These are phyloP conservation scores for Penicillium brasilianum DNA, from an alignment of 2,329 filamentous ascomycete genomes.

Conservation along the genomic window DNA sequence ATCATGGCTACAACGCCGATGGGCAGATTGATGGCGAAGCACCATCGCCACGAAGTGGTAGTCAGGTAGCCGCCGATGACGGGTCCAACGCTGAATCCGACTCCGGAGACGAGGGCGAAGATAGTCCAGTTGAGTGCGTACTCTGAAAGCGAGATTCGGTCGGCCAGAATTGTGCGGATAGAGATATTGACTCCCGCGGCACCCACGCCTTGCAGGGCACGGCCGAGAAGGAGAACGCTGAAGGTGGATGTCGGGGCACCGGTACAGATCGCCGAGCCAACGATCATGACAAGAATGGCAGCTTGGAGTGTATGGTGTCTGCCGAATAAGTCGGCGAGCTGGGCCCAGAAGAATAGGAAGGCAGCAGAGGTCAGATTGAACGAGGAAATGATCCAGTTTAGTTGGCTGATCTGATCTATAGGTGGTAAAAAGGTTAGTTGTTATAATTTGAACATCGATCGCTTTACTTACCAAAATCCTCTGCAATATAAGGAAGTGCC, in stretches of 20 bases:
- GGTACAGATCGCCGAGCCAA: conserved; percentile 67
- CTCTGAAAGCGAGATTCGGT: conserved; percentile 66
- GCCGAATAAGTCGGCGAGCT: conserved; percentile 69
- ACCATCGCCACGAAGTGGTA: conserved; percentile 24
- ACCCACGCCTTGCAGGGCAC: conserved; percentile 66
- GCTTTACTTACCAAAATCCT: conserved; percentile 61
- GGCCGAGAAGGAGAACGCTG: conserved; percentile 65
- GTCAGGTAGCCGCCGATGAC: conserved; percentile 28
- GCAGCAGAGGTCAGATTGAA: conserved; percentile 71
- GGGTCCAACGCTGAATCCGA: conserved; percentile 51
- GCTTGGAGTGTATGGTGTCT: conserved; percentile 64
- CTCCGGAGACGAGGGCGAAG: conserved; percentile 64
- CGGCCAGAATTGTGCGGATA: conserved; percentile 67
- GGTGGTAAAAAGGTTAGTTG: not conserved
- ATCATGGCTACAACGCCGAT: conserved; percentile 17
- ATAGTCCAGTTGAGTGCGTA: conserved; percentile 67
- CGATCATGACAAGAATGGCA: conserved; percentile 61
- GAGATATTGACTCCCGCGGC: conserved; percentile 66
- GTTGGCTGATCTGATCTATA: conserved; percentile 58
- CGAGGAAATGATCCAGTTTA: conserved; percentile 72
- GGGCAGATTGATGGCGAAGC: conserved; percentile 24
- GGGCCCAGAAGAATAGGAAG: conserved; percentile 70
- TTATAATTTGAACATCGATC: not conserved
- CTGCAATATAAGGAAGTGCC: conserved; percentile 66
- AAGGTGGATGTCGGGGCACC: conserved; percentile 57